Base-by-base conservation (phyloP, 345 rosid genomes). In the Ricinus communis region DNA sequence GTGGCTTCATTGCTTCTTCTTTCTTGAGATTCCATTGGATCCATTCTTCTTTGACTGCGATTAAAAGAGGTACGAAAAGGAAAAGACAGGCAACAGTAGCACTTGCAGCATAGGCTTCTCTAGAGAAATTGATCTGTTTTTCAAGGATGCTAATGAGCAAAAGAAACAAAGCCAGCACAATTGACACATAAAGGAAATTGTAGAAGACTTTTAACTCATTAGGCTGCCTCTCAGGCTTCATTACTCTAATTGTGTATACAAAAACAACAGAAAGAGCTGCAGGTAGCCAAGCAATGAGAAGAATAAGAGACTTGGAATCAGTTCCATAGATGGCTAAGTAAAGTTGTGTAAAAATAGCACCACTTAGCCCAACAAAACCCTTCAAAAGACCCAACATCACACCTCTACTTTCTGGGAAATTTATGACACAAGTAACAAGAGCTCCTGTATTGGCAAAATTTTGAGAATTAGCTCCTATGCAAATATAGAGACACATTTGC, bases 381-480 rank as follows among this genome's bases (percentile, higher is more conserved):
- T 93, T 93, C 46, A 93, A 78, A 0, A 93, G 76, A 22, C 98
- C 98, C 47, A 93, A 69, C 91, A 91, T 82, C 58, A 82, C 81
- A 16, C 98, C 98, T 53, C 98, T 80, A 60, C 96, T 86, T 31
- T 89, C 92, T 1, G 98, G 97, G 82, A 93, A 93, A 50, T 93
- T 93, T 77, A 85, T 86, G 3, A 93, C 90, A 77, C 93, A 88
- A 31, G 98, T 91, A 66, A 91, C 97, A 0, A 93, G 74, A 74
- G 96, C 90, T 43, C 97, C 98, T 33, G 97, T 91, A 45, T 88
- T 91, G 41, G 97, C 96, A 55, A 93, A 91, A 56, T 87, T 93
- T 62, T 90, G 97, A 0, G 97, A 91, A 66, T 93, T 93, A 1
- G 97, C 97, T 36, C 96, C 97, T 0, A 89, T 68, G 61, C 93